These are phyloP conservation scores for Aspergillus wentii DNA, from an alignment of 495 filamentous ascomycete genomes.

Conservation along the genomic window DNA sequence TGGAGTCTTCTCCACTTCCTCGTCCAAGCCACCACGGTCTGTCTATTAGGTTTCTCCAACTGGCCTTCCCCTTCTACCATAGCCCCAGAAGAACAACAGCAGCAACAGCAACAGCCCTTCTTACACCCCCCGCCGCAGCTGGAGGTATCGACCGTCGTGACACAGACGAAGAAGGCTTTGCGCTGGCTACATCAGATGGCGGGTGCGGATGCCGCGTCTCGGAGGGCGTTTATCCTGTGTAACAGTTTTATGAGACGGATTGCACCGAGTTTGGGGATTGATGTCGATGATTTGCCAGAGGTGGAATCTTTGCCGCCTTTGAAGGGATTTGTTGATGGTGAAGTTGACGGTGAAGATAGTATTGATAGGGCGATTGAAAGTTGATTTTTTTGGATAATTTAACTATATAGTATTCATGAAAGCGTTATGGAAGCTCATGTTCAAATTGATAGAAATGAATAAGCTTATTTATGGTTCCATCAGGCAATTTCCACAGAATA, in stretches of 20 bases:
- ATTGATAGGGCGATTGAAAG: too few species aligned
- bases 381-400: too few species aligned
- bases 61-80: constrained; percentile 16
- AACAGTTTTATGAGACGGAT: constrained; percentile 23
- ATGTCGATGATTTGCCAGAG: constrained; percentile 26
- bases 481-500: not conserved
- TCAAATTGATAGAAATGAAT: not conserved
- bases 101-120: not conserved
- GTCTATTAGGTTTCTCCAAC: constrained; percentile 50
- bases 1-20: constrained; percentile 59
- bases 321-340: not conserved
- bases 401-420: not conserved
- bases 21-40: constrained; percentile 55
- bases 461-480: not conserved
- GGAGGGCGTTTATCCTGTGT: constrained; percentile 45
- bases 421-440: not conserved
- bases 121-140: constrained; percentile 28
- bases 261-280: constrained; percentile 21
- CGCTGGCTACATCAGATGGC: constrained; percentile 45
- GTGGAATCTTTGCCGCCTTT: constrained; percentile 1
- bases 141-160: constrained; percentile 32
- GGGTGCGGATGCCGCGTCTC: constrained; percentile 33
- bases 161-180: constrained; percentile 43
- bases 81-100: constrained; percentile 1
- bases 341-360: not conserved